A percentile compares a stretch with the other conserved stretches of the same genome.
Conservation (phyloP, 192 early-diverging fungal genomes). For the Linnemannia hyalina region DNA sequence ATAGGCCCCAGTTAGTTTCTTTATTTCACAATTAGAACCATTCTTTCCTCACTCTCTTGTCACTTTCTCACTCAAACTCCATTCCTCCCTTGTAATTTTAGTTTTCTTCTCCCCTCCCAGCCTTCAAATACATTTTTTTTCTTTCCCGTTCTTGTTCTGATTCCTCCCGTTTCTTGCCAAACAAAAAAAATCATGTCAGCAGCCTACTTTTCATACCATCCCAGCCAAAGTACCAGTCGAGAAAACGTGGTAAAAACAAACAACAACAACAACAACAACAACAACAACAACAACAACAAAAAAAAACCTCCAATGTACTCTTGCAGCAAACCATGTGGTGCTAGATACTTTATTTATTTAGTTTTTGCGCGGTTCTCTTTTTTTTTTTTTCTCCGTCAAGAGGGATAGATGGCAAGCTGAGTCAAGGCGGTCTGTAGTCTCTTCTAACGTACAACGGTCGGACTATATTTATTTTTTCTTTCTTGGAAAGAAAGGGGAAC, state of each 20-base stretch:
- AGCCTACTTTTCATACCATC: neutral
- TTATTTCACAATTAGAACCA: neutral
- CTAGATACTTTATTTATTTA: too few species aligned
- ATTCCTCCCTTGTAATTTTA: slow-evolving; percentile 9
- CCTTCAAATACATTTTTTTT: neutral
- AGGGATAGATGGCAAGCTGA: too few species aligned
- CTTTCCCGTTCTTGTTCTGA: neutral
- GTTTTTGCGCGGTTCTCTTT: too few species aligned
- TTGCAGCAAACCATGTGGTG: too few species aligned
- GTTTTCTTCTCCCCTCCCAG: neutral
- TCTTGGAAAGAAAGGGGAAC: too few species aligned
- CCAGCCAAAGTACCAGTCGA: neutral
- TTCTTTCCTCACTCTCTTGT: neutral
- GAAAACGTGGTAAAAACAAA: neutral
- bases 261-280: neutral
- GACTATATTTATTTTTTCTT: too few species aligned
- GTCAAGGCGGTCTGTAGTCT: too few species aligned
- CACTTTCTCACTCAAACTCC: neutral
- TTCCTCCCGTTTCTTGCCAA: neutral
- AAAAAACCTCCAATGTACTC: too few species aligned
- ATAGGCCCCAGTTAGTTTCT: neutral
- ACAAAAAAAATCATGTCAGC: slow-evolving; percentile 1
- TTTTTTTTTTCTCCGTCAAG: too few species aligned
- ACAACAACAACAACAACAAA: neutral
- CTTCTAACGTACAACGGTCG: too few species aligned